Evolutionary conservation across 2,329 filamentous ascomycete species (phyloP).

Genomic region (Ceratocystis harringtonii): DNA sequence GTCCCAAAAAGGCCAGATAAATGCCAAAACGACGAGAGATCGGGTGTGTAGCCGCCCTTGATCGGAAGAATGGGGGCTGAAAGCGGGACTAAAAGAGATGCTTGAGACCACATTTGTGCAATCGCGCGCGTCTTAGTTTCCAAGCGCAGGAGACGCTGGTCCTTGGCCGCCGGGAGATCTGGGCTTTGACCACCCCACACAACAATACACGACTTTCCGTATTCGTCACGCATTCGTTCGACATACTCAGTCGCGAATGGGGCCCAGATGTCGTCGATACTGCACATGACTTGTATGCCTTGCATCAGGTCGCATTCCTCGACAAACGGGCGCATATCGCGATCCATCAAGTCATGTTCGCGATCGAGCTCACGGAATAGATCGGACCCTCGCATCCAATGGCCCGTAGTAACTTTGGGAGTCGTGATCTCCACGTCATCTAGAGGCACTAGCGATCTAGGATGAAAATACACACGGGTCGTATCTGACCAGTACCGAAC

Average conservation of each 20-base stretch:
- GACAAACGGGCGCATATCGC: slow-evolving; percentile 74
- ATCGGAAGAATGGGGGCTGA: slow-evolving; percentile 37
- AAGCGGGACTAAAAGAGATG: slow-evolving; percentile 66
- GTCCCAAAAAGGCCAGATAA: slow-evolving; percentile 60
- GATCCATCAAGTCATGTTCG: slow-evolving; percentile 74
- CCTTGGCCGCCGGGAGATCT: neutral
- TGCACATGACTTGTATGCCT: slow-evolving; percentile 62
- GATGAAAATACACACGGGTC: slow-evolving; percentile 83
- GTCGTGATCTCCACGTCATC: slow-evolving; percentile 55
- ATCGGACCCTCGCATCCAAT: slow-evolving; percentile 58
- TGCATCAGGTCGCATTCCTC: slow-evolving; percentile 92
- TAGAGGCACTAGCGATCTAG: slow-evolving; percentile 70
- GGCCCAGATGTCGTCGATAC: slow-evolving; percentile 65
- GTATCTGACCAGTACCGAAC: slow-evolving; percentile 98
- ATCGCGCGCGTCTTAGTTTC: slow-evolving; percentile 63
- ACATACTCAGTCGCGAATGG: slow-evolving; percentile 60
- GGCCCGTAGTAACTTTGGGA: slow-evolving; percentile 57
- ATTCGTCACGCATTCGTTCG: slow-evolving; percentile 73
- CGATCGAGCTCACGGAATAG: slow-evolving; percentile 58
- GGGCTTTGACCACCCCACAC: slow-evolving; percentile 66
- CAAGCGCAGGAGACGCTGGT: slow-evolving; percentile 37
- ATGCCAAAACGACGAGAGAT: slow-evolving; percentile 60
- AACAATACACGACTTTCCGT: slow-evolving; percentile 75
- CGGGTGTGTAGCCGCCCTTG: slow-evolving; percentile 38
- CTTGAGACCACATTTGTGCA: slow-evolving; percentile 50